Evolutionary conservation across 805 yeast species (phyloP).

Genomic region (Yueomyces sinensis): DNA sequence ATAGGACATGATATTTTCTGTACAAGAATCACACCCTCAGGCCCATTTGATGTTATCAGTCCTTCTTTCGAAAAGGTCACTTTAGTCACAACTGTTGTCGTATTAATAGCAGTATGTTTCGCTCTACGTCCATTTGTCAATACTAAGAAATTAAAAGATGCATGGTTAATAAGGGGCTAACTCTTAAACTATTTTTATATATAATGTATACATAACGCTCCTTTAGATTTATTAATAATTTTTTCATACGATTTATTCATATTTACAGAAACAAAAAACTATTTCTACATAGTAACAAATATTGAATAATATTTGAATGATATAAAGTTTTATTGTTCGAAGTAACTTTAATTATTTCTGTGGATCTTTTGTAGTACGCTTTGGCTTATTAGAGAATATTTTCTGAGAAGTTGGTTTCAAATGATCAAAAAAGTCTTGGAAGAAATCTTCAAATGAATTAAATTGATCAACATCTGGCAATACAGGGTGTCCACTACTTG

Average conservation of each 20-base stretch:
- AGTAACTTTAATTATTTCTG: too few relatives aligned
- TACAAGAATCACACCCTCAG: conserved; percentile 67
- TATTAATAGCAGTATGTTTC: conserved; percentile 33
- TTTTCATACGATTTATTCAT: too few relatives aligned
- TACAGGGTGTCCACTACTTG: not conserved
- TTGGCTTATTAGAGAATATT: conserved; percentile 10
- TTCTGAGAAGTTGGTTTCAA: conserved; percentile 23
- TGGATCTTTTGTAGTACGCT: too few relatives aligned
- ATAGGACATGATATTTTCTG: conserved; percentile 65
- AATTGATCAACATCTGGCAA: conserved; percentile 37
- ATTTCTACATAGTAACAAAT: too few relatives aligned
- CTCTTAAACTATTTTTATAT: too few relatives aligned
- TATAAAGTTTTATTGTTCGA: too few relatives aligned
- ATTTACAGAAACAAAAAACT: too few relatives aligned
- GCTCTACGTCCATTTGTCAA: conserved; percentile 46
- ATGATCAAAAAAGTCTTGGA: conserved; percentile 32
- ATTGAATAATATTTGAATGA: too few relatives aligned
- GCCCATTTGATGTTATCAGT: conserved; percentile 66
- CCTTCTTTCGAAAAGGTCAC: conserved; percentile 53
- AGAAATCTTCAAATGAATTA: conserved; percentile 43
- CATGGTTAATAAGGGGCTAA: conserved; percentile 33
- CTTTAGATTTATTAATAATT: too few relatives aligned
- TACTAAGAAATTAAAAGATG: conserved; percentile 36
- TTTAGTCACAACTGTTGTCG: conserved; percentile 44
- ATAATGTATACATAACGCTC: too few relatives aligned